These are phyloP conservation scores for Esteya vermicola DNA, from an alignment of 2,329 filamentous ascomycete species.

Conservation along the genomic window DNA sequence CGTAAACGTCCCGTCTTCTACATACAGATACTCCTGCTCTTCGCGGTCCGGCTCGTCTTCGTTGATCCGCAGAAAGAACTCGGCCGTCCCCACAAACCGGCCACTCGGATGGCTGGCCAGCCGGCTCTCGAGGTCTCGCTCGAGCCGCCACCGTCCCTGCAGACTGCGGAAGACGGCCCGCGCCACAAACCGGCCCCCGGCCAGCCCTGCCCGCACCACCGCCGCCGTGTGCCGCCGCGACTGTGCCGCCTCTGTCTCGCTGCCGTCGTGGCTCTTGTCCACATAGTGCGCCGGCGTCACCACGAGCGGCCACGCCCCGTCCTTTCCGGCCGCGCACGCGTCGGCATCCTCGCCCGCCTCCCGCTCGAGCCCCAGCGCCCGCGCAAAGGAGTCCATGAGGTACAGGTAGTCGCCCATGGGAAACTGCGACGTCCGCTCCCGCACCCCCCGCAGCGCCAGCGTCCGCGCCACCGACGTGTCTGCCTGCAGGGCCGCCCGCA, in stretches of 20 bases:
- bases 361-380: slow-evolving; percentile 38
- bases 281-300: slow-evolving; percentile 41
- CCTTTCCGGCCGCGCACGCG: slow-evolving; percentile 24
- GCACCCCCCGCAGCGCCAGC: slow-evolving; percentile 34
- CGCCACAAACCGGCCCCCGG: slow-evolving; percentile 38
- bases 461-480: slow-evolving; percentile 32
- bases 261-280: neutral
- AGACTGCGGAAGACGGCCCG: slow-evolving; percentile 56
- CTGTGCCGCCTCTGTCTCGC: slow-evolving; percentile 15
- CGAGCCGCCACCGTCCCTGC: slow-evolving; percentile 54
- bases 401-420: slow-evolving; percentile 74
- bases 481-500: slow-evolving; percentile 25
- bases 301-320: slow-evolving; percentile 34
- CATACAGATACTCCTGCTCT: slow-evolving; percentile 48
- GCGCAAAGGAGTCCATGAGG: slow-evolving; percentile 56
- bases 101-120: slow-evolving; percentile 48
- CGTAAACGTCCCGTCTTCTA: slow-evolving; percentile 52
- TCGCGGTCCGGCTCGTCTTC: slow-evolving; percentile 32
- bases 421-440: slow-evolving; percentile 51
- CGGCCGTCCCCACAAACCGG: slow-evolving; percentile 47
- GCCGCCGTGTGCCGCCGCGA: slow-evolving; percentile 32
- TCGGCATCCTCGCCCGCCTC: slow-evolving; percentile 12
- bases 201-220: slow-evolving; percentile 26
- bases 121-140: slow-evolving; percentile 38
- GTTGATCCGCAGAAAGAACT: slow-evolving; percentile 47